phyloP scores from a whole-genome alignment of 2,329 filamentous ascomycete species.

The Scedosporium aurantiacum region DNA sequence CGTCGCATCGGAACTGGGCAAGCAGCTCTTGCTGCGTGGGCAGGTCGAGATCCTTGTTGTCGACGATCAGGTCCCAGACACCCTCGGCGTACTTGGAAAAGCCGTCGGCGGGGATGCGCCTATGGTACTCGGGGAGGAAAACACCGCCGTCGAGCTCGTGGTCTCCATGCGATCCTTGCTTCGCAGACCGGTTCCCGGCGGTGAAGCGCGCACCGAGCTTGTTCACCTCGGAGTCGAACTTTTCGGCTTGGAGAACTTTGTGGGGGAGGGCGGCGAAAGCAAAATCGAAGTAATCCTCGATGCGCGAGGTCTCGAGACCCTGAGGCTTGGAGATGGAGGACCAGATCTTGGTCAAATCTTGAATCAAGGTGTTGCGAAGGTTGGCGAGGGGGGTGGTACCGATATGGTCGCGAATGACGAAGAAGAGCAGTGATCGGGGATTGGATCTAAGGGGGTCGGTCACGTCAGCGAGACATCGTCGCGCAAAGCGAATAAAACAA shows the following conservation, averaged over 20 bases:
- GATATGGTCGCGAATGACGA: slow-evolving; percentile 95
- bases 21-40: slow-evolving; percentile 95
- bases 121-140: slow-evolving; percentile 88
- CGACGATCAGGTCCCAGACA: slow-evolving; percentile 96
- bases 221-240: slow-evolving; percentile 71
- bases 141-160: slow-evolving; percentile 69
- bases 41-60: slow-evolving; percentile 95
- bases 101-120: slow-evolving; percentile 92
- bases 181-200: slow-evolving; percentile 63
- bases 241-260: slow-evolving; percentile 90
- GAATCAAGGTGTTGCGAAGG: slow-evolving; percentile 77
- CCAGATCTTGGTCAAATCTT: slow-evolving; percentile 90
- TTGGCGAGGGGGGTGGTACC: slow-evolving; percentile 85
- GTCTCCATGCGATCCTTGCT: slow-evolving; percentile 50
- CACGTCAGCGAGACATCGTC: not conserved
- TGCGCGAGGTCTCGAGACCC: slow-evolving; percentile 76
- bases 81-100: slow-evolving; percentile 88
- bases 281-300: slow-evolving; percentile 98
- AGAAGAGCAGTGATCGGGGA: slow-evolving; percentile 87
- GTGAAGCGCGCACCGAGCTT: slow-evolving; percentile 74
- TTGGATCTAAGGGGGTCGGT: slow-evolving; percentile 53
- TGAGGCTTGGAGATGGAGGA: slow-evolving; percentile 80
- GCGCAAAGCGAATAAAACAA: not conserved
- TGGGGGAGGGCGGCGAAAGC: slow-evolving; percentile 91
- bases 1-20: slow-evolving; percentile 94